These are phyloP conservation scores for Dactylellina drechsleri DNA, from an alignment of 2,329 filamentous ascomycete species.

Conservation along the genomic window DNA sequence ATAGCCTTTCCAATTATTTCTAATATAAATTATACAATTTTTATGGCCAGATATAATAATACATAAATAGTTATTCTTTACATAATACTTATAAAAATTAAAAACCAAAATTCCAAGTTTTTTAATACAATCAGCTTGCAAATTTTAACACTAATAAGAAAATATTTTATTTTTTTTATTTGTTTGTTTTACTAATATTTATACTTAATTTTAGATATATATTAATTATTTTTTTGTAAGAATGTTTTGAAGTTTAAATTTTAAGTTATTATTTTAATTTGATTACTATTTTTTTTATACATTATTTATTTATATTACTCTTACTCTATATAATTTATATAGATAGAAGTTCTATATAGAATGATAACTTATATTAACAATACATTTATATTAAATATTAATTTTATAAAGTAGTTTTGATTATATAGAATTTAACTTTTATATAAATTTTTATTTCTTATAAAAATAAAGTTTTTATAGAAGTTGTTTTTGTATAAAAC, in stretches of 20 bases:
- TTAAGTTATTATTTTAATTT: background rate
- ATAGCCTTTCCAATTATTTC: background rate
- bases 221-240: too few relatives aligned
- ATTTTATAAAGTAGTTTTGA: background rate
- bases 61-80: background rate
- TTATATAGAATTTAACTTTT: background rate
- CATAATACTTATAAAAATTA: slow-evolving; percentile 1
- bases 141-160: background rate
- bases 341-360: background rate
- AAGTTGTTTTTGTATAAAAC: background rate
- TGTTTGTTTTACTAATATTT: too few relatives aligned
- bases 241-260: too few relatives aligned
- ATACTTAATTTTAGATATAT: too few relatives aligned
- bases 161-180: background rate
- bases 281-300: background rate
- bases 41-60: background rate
- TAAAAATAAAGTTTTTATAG: background rate
- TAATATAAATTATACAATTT: background rate
- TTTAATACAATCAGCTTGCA: background rate
- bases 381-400: background rate
- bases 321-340: background rate
- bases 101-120: background rate
- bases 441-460: background rate
- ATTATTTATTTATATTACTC: background rate
- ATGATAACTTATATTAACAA: background rate